A percentile compares a stretch with the other conserved stretches of the same genome.
Evolutionary conservation across 164 flowering plant species (phyloP).

Genomic region (Annona cherimola): DNA sequence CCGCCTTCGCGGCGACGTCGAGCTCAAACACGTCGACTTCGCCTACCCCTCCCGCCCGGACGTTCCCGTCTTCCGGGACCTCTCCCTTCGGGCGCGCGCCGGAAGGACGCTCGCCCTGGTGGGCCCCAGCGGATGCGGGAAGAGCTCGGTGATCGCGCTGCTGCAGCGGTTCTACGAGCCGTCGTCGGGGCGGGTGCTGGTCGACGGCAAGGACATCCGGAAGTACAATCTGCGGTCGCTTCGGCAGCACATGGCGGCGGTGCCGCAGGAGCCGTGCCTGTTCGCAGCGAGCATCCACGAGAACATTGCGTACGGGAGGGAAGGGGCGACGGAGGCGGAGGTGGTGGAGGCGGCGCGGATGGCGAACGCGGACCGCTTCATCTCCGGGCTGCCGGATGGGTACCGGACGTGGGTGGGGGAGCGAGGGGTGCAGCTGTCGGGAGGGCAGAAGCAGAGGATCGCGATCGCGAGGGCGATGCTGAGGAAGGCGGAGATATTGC

Average conservation of each 20-base stretch:
- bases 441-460: conserved; percentile 94
- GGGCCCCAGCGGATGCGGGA: conserved; percentile 96
- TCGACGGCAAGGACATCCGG: conserved; percentile 89
- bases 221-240: conserved; percentile 79
- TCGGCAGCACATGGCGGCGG: conserved; percentile 70
- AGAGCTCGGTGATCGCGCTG: conserved; percentile 84
- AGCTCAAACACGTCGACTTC: conserved; percentile 86
- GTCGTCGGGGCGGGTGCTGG: conserved; percentile 66
- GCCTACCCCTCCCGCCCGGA: conserved; percentile 90
- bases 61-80: conserved; percentile 63
- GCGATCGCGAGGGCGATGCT: conserved; percentile 85
- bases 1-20: conserved; percentile 81
- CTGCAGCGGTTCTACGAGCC: conserved; percentile 89
- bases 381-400: conserved; percentile 83
- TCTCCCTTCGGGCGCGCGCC: conserved; percentile 77
- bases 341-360: conserved; percentile 75
- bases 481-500: conserved; percentile 68
- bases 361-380: conserved; percentile 89
- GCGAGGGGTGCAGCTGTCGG: conserved; percentile 84
- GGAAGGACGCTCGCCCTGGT: conserved; percentile 94
- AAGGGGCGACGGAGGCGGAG: conserved; percentile 76
- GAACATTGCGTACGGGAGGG: conserved; percentile 86
- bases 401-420: conserved; percentile 88
- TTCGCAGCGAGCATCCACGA: conserved; percentile 77
- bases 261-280: conserved; percentile 93